Evolutionary conservation across 805 yeast genomes (phyloP).

Genomic region (Metschnikowia gelsemii): DNA sequence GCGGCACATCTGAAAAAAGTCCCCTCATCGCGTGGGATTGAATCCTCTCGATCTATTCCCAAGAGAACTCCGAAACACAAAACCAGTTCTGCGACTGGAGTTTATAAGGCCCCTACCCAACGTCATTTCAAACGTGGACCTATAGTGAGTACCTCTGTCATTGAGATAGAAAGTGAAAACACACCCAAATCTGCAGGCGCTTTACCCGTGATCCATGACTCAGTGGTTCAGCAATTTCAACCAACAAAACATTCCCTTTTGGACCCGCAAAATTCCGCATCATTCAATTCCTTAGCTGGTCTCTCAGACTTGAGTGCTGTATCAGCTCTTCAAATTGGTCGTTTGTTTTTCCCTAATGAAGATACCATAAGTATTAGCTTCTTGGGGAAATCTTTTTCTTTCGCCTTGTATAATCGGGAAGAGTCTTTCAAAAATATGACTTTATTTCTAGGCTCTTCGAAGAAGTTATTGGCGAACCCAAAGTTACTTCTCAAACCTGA

Average conservation of each 20-base stretch:
- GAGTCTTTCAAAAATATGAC: constrained; percentile 21
- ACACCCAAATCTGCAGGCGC: constrained; percentile 16
- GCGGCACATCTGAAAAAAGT: not conserved
- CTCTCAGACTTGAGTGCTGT: constrained; percentile 5
- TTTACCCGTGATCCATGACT: not conserved
- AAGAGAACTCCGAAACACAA: not conserved
- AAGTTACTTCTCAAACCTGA: constrained; percentile 5
- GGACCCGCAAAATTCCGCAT: not conserved
- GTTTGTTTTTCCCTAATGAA: constrained; percentile 12
- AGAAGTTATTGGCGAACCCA: constrained; percentile 18
- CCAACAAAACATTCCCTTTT: constrained; percentile 15
- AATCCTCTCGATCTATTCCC: not conserved
- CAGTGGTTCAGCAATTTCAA: constrained; percentile 7
- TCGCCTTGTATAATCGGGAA: constrained; percentile 26
- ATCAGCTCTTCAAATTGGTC: constrained; percentile 15
- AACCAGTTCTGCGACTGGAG: not conserved
- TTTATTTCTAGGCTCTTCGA: constrained; percentile 22
- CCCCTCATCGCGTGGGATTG: no score
- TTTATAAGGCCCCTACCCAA: not conserved
- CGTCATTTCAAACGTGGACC: constrained; percentile 25
- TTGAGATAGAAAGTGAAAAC: constrained; percentile 42
- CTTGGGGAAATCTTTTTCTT: constrained; percentile 23
- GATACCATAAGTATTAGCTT: constrained; percentile 16
- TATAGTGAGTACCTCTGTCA: constrained; percentile 27
- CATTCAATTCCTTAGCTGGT: constrained; percentile 12